These are phyloP conservation scores for Trichoderma arundinaceum DNA, from an alignment of 2,329 filamentous ascomycete species.

Conservation along the genomic window DNA sequence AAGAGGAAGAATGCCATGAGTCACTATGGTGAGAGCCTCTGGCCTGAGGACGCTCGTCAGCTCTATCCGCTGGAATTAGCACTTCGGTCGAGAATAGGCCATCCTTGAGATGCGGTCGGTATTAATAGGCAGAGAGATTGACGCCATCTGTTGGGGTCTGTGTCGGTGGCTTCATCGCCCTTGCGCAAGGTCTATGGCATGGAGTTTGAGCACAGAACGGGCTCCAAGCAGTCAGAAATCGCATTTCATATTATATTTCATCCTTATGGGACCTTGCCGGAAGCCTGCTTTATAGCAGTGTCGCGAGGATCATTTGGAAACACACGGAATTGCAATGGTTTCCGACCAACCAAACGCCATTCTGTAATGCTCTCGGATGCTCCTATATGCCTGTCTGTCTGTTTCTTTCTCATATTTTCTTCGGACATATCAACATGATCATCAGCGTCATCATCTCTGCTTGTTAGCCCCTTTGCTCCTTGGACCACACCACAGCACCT, in stretches of 20 bases:
- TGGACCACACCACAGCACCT: slow-evolving; percentile 50
- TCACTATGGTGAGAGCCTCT: slow-evolving; percentile 75
- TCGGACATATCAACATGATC: background rate
- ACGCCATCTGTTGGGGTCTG: slow-evolving; percentile 35
- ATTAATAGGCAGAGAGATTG: slow-evolving; percentile 30
- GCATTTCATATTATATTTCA: slow-evolving; percentile 44
- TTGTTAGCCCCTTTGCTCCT: slow-evolving; percentile 44
- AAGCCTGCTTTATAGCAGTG: slow-evolving; percentile 47
- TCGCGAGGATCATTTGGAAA: slow-evolving; percentile 49
- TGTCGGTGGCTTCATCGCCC: slow-evolving; percentile 11
- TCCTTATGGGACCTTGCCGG: slow-evolving; percentile 50
- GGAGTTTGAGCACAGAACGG: slow-evolving; percentile 53
- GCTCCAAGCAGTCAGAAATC: slow-evolving; percentile 56
- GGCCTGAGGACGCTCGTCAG: slow-evolving; percentile 76
- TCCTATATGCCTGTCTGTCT: slow-evolving; percentile 38
- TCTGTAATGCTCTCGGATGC: slow-evolving; percentile 52
- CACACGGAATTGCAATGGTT: slow-evolving; percentile 53
- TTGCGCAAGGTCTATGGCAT: slow-evolving; percentile 33
- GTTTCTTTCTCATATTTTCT: background rate
- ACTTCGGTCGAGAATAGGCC: slow-evolving; percentile 57
- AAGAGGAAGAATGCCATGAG: slow-evolving; percentile 73
- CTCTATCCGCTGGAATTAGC: slow-evolving; percentile 66
- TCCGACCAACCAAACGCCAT: slow-evolving; percentile 46
- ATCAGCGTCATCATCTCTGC: slow-evolving; percentile 31
- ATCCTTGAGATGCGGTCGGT: slow-evolving; percentile 45